Base-by-base conservation (phyloP, 345 rosid genomes). In the Toxicodendron radicans region DNA sequence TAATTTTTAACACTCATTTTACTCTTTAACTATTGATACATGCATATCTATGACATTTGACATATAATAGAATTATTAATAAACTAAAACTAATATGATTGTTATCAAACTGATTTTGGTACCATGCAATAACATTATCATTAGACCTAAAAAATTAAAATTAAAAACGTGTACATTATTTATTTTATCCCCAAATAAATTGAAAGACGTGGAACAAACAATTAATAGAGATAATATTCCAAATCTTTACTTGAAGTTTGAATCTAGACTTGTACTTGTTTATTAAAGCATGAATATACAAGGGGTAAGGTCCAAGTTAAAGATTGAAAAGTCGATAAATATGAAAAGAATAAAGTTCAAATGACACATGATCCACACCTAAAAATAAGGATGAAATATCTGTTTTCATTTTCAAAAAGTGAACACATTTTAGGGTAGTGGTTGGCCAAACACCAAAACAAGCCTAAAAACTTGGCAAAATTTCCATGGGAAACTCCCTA, bases 321-420 rank as follows among this genome's bases (percentile, higher is more conserved):
- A 24, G 38, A 10, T 41, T 11, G 17, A 20, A 43, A 64, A 4
- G 32, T 21, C 1, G 51, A 64, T 8, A 66, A 66, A 54, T 69
- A 1, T 54, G 63, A 56, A 69, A 35, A 52, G 63, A 69, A 69
- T 54, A 35, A 69, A 69, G 14, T 54, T 35, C 0, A 68, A 54
- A 0, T 0, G 5, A 7, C 7, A 7, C 3, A n/a, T n/a, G n/a
- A 23, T 35, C 32, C 17, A 12, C 27, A 33, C 30, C 17, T 54
- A 27, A 52, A 32, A 52, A 21, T 68, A 18, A 41, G n/a, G 1
- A 0, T 13, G 16, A 53, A 35, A 20, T 54, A 12, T 20, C 10
- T 9, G 2, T 11, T 64, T 20, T 20, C 41, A 14, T 14, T 17
- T 43, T 49, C 10, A 10, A 66, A 24, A 48, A 18, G 20, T 10